These are phyloP conservation scores for Phytophthora chlamydospora DNA, from an alignment of 352 stramenopile species.

Conservation along the genomic window DNA sequence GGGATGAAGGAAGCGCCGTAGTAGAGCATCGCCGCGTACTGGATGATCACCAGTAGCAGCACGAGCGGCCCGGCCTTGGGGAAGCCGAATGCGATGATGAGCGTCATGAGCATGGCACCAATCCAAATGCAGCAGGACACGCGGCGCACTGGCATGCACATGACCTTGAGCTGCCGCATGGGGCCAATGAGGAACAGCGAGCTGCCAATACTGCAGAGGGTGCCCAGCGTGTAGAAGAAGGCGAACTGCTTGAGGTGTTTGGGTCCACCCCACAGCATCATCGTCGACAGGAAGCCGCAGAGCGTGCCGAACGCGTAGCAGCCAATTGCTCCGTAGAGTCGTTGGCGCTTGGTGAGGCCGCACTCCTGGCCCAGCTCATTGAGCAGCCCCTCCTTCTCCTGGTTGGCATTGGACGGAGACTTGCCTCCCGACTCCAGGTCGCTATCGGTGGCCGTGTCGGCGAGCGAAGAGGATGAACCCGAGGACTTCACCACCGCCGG, in stretches of 20 bases:
- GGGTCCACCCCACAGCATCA: slow-evolving; percentile 83
- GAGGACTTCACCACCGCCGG: slow-evolving; percentile 39
- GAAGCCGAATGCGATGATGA: slow-evolving; percentile 81
- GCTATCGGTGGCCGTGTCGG: slow-evolving; percentile 39
- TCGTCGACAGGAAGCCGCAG: slow-evolving; percentile 77
- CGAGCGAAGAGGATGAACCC: slow-evolving; percentile 27
- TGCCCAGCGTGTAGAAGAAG: slow-evolving; percentile 89
- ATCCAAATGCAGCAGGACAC: slow-evolving; percentile 86
- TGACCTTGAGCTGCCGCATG: slow-evolving; percentile 74
- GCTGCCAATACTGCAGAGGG: slow-evolving; percentile 77
- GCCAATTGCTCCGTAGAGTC: slow-evolving; percentile 72
- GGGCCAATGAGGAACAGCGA: slow-evolving; percentile 84
- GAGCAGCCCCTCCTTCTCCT: slow-evolving; percentile 77
- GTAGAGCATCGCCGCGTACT: slow-evolving; percentile 86
- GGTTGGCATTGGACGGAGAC: slow-evolving; percentile 41
- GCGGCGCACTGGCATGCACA: slow-evolving; percentile 84
- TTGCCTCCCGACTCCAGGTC: slow-evolving; percentile 42
- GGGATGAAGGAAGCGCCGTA: slow-evolving; percentile 85
- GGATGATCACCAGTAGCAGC: slow-evolving; percentile 74
- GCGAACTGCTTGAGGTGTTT: slow-evolving; percentile 86
- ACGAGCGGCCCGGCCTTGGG: slow-evolving; percentile 69
- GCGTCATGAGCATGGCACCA: slow-evolving; percentile 67
- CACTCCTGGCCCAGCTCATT: slow-evolving; percentile 74
- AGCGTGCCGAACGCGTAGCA: slow-evolving; percentile 79
- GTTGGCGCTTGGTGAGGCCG: slow-evolving; percentile 80